phyloP scores from a whole-genome alignment of 2,329 filamentous ascomycete genomes.

The Capronia coronata region DNA sequence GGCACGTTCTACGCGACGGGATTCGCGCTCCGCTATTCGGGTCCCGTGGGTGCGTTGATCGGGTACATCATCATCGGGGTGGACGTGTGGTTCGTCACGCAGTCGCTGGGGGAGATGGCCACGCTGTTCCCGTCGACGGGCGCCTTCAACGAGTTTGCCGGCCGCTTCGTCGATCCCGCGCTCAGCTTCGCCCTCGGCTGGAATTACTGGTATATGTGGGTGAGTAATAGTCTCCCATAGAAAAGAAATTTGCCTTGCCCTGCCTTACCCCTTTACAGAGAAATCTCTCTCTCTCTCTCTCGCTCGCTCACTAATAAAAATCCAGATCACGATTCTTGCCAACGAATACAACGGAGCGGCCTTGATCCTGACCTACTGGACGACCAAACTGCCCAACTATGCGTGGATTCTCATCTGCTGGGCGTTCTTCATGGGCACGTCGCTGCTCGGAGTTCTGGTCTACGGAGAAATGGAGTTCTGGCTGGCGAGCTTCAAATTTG shows the following conservation, averaged over 20 bases:
- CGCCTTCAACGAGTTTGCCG: conserved; percentile 43
- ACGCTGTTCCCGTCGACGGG: conserved; percentile 46
- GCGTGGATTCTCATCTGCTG: conserved; percentile 45
- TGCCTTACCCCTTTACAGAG: too few species aligned
- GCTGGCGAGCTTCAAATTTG: conserved; percentile 35
- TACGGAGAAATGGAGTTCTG: conserved; percentile 51
- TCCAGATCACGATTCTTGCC: conserved; percentile 1
- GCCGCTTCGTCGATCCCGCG: conserved; percentile 41
- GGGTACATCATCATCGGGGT: conserved; percentile 48
- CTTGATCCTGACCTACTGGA: conserved; percentile 43
- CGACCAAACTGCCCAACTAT: conserved; percentile 40
- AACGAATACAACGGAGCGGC: conserved; percentile 43
- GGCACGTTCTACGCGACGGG: conserved; percentile 29
- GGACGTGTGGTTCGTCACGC: conserved; percentile 41
- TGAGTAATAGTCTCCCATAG: neutral
- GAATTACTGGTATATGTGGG: conserved; percentile 21
- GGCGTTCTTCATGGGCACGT: conserved; percentile 39
- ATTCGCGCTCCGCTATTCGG: conserved; percentile 1
- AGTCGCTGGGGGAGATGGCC: conserved; percentile 42
- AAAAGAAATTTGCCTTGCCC: neutral
- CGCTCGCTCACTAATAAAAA: too few species aligned
- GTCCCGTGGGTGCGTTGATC: conserved; percentile 40
- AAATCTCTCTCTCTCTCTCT: too few species aligned
- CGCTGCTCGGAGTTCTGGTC: conserved; percentile 39
- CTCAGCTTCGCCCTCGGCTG: conserved; percentile 43